Evolutionary conservation across 495 filamentous ascomycete genomes (phyloP), one percentile per base, ranked within the genome.

Genomic region (Xylaria bambusicola): DNA sequence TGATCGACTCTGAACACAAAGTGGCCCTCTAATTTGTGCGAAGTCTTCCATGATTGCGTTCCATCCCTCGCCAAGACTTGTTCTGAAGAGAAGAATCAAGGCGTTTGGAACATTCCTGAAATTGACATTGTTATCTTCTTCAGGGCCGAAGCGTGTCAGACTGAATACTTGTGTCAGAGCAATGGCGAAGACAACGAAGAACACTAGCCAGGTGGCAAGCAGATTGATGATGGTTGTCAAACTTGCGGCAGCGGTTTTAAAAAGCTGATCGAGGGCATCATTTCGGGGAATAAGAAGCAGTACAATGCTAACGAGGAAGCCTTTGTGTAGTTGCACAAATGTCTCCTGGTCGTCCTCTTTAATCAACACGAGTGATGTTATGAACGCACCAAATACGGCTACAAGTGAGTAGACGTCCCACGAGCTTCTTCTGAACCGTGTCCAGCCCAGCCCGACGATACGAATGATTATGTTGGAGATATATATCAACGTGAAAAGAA

Each of bases 191-290:
- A 96, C 92, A 35, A 98, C 76, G 78, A 98, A 99, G 46, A 99
- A 83, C 1, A 97, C 90, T 61, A 97, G 88, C 94, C 94, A 99
- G 0, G 95, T 98, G 1, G 93, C 94, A 18, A 99, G 79, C 23
- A 99, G 80, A 69, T 97, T 99, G 54, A 88, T 84, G 67, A 99
- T 98, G 13, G 89, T 86, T 2, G 89, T 87, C 33, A 99, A 75
- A 85, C 88, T 92, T 41, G 94, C 94, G n/a, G 94, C 95, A 2
- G 95, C 95, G 15, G 94, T 99, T 75, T 99, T 99, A 84, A 98
- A 99, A 6, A 99, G 86, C 71, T 99, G 94, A 68, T 99, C 94
- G 10, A 99, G 86, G 47, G 96, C 92, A 62, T 99, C 94, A 72
- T 98, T 99, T 6, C 94, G 84, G 9, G 94, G 94, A 56, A 99